Evolutionary conservation across 2,329 filamentous ascomycete species (phyloP).

Genomic region (Myotisia sp.): DNA sequence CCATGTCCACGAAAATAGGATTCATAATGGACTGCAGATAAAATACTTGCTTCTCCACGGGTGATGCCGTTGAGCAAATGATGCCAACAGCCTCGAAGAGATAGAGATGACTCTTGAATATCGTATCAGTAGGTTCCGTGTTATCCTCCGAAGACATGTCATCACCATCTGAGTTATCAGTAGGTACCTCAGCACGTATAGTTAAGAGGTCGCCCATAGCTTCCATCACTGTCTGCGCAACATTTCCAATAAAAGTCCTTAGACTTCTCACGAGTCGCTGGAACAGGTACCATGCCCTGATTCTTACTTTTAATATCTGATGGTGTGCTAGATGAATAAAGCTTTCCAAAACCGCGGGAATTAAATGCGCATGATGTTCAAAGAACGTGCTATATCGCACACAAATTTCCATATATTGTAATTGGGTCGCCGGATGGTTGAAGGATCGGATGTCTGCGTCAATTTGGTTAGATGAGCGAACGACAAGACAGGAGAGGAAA

Average conservation of each 20-base stretch:
- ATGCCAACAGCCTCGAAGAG: conserved; percentile 90
- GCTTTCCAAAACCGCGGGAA: conserved; percentile 74
- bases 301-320: conserved; percentile 70
- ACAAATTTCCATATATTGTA: conserved; percentile 98
- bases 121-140: conserved; percentile 74
- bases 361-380: conserved; percentile 65
- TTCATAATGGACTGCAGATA: conserved; percentile 80
- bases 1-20: conserved; percentile 80
- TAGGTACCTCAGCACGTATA: conserved; percentile 78
- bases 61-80: conserved; percentile 66
- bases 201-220: conserved; percentile 76
- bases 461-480: background rate
- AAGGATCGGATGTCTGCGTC: conserved; percentile 62
- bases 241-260: conserved; percentile 67
- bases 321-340: conserved; percentile 88
- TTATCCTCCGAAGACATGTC: conserved; percentile 93
- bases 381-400: conserved; percentile 90
- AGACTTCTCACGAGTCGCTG: conserved; percentile 83
- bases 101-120: conserved; percentile 83
- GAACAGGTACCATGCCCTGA: conserved; percentile 93
- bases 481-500: conserved; percentile 16
- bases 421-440: conserved; percentile 75
- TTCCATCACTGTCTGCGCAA: conserved; percentile 81
- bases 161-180: conserved; percentile 61
- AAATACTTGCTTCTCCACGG: conserved; percentile 69